Base-by-base conservation (phyloP, 495 filamentous ascomycete genomes). In the Aspergillus affinis region DNA sequence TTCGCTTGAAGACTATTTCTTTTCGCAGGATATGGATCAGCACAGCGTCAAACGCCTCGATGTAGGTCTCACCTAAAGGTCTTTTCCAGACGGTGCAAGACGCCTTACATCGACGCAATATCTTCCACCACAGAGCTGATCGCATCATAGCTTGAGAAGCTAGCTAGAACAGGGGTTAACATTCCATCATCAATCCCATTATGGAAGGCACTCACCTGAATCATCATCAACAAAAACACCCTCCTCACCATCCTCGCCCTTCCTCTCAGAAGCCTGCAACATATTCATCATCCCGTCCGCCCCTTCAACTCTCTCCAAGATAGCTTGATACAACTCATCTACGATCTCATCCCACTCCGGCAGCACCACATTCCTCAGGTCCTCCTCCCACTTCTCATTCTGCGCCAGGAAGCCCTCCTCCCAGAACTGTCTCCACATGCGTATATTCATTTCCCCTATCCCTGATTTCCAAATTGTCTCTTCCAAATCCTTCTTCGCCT, bases 301-400 rank as follows among this genome's bases (percentile, higher is more conserved):
- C n/a, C 62, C 59, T 41, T 75, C 71, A 2, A 69, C 69, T 1
- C 65, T 51, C 15, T 72, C 66, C 0, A 60, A 7, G 54, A 75
- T 61, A 50, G 65, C 55, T 1, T 51, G 18, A 21, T 61, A 62
- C 4, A 75, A 20, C 5, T 74, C 67, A 10, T 68, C 58, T 6
- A 73, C 52, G 4, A 64, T 49, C 4, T 71, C 66, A 30, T 69
- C 69, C 64, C 62, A 72, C 15, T 54, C 48, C 0, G 72, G 72
- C 7, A 75, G 17, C 17, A 47, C 12, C 41, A 73, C 2, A 3
- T 45, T 29, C 0, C 57, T 10, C 2, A 69, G 17, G 5, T 57
- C 61, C 0, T 9, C 15, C 51, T 73, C 65, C 71, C 72, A 72
- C 55, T 68, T 62, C 1, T 44, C 15, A 70, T 69, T 74, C 46